These are phyloP conservation scores for Flagelloscypha sp. DNA, from an alignment of 768 basidiomycete species.

Conservation along the genomic window DNA sequence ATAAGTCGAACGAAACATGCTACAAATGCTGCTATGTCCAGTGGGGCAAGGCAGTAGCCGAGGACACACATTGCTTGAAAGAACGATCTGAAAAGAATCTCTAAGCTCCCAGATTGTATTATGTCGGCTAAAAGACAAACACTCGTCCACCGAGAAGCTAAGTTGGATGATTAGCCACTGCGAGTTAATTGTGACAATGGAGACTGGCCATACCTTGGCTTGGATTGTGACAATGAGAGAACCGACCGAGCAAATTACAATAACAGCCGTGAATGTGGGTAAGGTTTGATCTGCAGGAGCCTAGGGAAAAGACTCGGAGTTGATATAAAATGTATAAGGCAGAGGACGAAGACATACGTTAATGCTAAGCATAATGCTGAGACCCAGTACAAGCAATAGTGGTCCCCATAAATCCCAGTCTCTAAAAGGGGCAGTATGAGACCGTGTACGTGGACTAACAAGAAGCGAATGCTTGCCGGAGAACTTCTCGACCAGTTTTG, in stretches of 20 bases:
- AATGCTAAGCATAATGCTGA: slow-evolving; percentile 80
- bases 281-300: slow-evolving; percentile 78
- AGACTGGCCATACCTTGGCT: slow-evolving; percentile 68
- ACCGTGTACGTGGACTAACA: too few species aligned
- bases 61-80: slow-evolving; percentile 94
- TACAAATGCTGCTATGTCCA: slow-evolving; percentile 84
- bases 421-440: slow-evolving; percentile 28
- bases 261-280: slow-evolving; percentile 88
- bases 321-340: neutral
- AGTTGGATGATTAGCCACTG: slow-evolving; percentile 1
- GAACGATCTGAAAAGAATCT: slow-evolving; percentile 62
- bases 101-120: too few species aligned
- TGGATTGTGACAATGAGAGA: slow-evolving; percentile 92
- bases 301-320: slow-evolving; percentile 29
- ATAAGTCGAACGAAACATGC: slow-evolving; percentile 79
- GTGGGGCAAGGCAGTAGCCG: slow-evolving; percentile 91
- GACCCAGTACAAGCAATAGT: slow-evolving; percentile 67
- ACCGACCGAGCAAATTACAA: slow-evolving; percentile 86
- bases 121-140: slow-evolving; percentile 37
- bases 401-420: slow-evolving; percentile 99
- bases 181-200: slow-evolving; percentile 2
- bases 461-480: slow-evolving; percentile 39
- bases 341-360: slow-evolving; percentile 43
- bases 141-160: slow-evolving; percentile 78
- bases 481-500: slow-evolving; percentile 67